These are phyloP conservation scores for Ogataea neopini DNA, from an alignment of 805 yeast species.

Conservation along the genomic window DNA sequence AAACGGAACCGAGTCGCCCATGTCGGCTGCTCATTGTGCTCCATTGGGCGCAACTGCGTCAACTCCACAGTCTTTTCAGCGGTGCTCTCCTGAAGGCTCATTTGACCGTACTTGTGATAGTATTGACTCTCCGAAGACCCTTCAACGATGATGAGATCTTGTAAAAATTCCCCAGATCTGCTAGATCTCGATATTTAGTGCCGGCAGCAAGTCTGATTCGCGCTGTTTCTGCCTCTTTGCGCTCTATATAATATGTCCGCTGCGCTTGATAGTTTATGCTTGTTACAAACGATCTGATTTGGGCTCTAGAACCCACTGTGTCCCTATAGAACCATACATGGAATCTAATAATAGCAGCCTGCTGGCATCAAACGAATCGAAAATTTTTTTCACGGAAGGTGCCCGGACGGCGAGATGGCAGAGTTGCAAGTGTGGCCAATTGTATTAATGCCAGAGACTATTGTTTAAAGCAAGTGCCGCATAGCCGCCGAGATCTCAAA, in stretches of 20 bases:
- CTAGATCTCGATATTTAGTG: background rate
- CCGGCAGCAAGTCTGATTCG: background rate
- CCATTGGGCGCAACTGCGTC: background rate
- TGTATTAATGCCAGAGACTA: too few species aligned
- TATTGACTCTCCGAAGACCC: too few species aligned
- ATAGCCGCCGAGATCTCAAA: background rate
- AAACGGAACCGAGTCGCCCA: background rate
- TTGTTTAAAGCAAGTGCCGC: background rate
- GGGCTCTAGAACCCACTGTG: background rate
- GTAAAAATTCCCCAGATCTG: slow-evolving; percentile 3
- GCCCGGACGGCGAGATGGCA: slow-evolving; percentile 10
- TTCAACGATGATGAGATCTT: background rate
- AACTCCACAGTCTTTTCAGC: background rate
- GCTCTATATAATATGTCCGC: background rate
- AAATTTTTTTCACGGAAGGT: background rate
- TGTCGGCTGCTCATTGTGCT: background rate
- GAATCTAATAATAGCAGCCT: slow-evolving; percentile 6
- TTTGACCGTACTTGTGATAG: too few species aligned
- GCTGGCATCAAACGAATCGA: background rate
- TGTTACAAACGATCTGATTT: background rate
- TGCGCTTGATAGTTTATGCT: background rate
- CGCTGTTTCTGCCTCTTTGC: background rate
- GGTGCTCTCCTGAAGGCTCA: background rate
- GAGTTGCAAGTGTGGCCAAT: background rate
- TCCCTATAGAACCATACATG: background rate